Percentiles rank a stretch among this genome's conserved stretches.
These are phyloP conservation scores for Pulicaria dysenterica DNA, from an alignment of 129 eudicot species.

Conservation along the genomic window DNA sequence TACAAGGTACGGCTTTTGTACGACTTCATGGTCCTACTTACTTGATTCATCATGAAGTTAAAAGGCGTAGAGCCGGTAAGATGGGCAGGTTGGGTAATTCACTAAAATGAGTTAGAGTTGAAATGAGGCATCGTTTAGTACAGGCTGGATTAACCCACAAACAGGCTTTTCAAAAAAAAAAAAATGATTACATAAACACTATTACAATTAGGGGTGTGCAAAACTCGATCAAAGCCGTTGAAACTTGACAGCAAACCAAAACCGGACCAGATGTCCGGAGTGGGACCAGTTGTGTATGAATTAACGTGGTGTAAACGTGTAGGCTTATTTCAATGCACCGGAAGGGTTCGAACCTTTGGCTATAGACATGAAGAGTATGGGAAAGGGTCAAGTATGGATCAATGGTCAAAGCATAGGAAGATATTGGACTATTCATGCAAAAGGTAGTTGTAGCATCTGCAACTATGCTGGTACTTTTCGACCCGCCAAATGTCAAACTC, in stretches of 20 bases:
- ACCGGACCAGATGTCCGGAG: not conserved
- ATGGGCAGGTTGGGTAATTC: not conserved
- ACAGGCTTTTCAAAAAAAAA: no score
- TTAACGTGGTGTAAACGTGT: conserved; percentile 23
- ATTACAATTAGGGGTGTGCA: no score
- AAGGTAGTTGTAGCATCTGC: conserved; percentile 63
- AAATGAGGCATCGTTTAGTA: no score
- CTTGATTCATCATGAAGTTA: not conserved
- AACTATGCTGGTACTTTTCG: conserved; percentile 66
- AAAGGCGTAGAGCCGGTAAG: not conserved
- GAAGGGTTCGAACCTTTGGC: conserved; percentile 75
- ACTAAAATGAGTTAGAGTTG: no score
- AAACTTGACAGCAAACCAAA: not conserved
- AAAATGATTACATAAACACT: no score
- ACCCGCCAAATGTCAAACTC: conserved; percentile 67
- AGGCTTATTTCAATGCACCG: conserved; percentile 87
- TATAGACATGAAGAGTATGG: conserved; percentile 78
- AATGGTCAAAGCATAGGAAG: conserved; percentile 91
- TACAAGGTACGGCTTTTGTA: conserved; percentile 58
- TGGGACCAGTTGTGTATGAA: not conserved
- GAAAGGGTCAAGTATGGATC: conserved; percentile 91
- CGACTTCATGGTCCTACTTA: not conserved
- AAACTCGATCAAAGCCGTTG: no score
- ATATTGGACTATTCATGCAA: conserved; percentile 74
- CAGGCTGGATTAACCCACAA: no score